A percentile compares a stretch with the other conserved stretches of the same genome.
These are phyloP conservation scores for Endocalyx cinctus DNA, from an alignment of 2,329 filamentous ascomycete species.

Conservation along the genomic window DNA sequence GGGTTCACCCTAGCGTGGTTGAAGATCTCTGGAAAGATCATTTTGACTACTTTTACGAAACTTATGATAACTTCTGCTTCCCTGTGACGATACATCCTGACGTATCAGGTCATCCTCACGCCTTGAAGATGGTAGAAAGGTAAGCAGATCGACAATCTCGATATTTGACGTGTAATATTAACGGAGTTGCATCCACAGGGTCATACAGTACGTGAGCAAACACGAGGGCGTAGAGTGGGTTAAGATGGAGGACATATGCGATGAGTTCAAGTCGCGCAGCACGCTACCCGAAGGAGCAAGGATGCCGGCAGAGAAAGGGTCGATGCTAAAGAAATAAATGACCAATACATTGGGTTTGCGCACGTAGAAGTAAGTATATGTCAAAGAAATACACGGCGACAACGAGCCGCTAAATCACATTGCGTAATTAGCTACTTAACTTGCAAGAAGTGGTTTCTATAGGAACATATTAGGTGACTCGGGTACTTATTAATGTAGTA, in stretches of 20 bases:
- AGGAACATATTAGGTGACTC: too few species aligned
- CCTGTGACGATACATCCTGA: conserved; percentile 76
- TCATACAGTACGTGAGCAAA: conserved; percentile 65
- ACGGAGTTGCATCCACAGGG: conserved; percentile 32
- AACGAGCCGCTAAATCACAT: too few species aligned
- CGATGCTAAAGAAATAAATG: conserved; percentile 50
- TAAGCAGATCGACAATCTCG: too few species aligned
- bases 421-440: too few species aligned
- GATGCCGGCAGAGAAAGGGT: conserved; percentile 52
- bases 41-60: conserved; percentile 70
- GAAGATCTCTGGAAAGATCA: conserved; percentile 64
- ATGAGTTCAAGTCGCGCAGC: conserved; percentile 68
- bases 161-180: too few species aligned
- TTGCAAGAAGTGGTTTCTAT: too few species aligned
- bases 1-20: conserved; percentile 52
- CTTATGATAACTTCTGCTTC: conserved; percentile 73
- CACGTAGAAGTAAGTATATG: too few species aligned
- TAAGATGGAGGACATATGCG: conserved; percentile 61
- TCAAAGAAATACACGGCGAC: too few species aligned
- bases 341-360: too few species aligned
- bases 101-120: conserved; percentile 67
- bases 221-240: conserved; percentile 60
- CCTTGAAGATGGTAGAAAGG: conserved; percentile 68
- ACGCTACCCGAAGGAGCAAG: conserved; percentile 51
- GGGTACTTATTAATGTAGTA: too few species aligned